A percentile compares a stretch with the other conserved stretches of the same genome.
Conservation (phyloP, 768 basidiomycete species). For the Ramaria rubella region DNA sequence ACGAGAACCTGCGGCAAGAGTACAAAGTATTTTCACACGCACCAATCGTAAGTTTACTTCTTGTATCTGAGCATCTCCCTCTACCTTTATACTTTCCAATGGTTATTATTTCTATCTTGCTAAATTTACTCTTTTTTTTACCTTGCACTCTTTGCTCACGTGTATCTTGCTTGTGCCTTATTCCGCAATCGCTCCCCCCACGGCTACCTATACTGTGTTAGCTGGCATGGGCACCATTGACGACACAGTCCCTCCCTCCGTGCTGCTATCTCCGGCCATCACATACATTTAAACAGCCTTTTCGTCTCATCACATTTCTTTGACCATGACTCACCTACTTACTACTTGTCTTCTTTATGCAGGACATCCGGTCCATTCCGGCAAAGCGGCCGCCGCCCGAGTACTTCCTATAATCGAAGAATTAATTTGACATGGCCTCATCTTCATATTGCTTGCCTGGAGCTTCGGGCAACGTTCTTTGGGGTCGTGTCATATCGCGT, state of each 20-base stretch:
- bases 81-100: too few relatives aligned
- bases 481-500: too few relatives aligned
- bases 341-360: neutral
- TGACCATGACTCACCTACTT: neutral
- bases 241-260: too few relatives aligned
- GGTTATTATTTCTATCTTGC: too few relatives aligned
- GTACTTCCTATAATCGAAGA: slow-evolving; percentile 67
- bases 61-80: neutral
- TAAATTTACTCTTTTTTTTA: neutral
- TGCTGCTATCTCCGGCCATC: too few relatives aligned
- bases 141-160: neutral
- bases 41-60: slow-evolving; percentile 53
- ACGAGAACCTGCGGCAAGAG: slow-evolving; percentile 88
- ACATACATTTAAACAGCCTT: too few relatives aligned
- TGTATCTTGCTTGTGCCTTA: neutral
- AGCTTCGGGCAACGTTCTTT: too few relatives aligned
- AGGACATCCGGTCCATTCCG: slow-evolving; percentile 80
- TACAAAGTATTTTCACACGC: slow-evolving; percentile 96
- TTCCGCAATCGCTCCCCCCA: too few relatives aligned
- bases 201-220: neutral
- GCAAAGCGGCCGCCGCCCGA: slow-evolving; percentile 82
- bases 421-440: neutral
- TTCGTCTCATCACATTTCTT: neutral
- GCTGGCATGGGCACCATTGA: neutral
- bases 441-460: too few relatives aligned